Conservation (phyloP, 345 rosid species). For the Litchi chinensis region DNA sequence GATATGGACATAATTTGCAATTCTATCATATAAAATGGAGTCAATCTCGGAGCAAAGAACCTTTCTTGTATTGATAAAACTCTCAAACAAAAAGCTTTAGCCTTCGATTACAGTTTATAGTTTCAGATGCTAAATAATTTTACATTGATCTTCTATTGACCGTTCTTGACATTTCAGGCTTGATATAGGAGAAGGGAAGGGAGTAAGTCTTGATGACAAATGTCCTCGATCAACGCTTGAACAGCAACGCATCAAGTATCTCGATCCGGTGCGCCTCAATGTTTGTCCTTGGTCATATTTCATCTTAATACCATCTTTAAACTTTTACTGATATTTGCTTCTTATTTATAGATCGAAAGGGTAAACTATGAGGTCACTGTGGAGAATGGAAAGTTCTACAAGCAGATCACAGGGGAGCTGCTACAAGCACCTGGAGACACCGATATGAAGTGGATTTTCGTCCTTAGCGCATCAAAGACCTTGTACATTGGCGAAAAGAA, state of each 20-base stretch:
- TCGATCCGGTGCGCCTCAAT: conserved; percentile 67
- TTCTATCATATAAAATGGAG: conserved; percentile 76
- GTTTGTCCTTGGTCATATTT: conserved; percentile 9
- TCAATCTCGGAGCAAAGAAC: conserved; percentile 79
- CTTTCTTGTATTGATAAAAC: conserved; percentile 93
- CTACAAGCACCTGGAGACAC: conserved; percentile 50
- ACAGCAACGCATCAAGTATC: conserved; percentile 89
- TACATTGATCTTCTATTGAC: conserved; percentile 15
- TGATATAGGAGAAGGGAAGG: conserved; percentile 93
- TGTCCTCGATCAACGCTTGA: conserved; percentile 79
- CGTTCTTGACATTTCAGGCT: conserved; percentile 55
- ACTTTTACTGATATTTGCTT: conserved; percentile 19
- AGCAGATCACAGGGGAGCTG: conserved; percentile 52
- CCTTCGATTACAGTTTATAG: neutral
- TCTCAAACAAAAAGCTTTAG: conserved; percentile 10
- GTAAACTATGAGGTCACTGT: conserved; percentile 73
- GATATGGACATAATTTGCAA: conserved; percentile 90
- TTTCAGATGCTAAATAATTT: conserved; percentile 21
- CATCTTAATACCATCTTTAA: neutral
- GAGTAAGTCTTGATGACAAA: conserved; percentile 63
- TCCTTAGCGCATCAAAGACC: conserved; percentile 71
- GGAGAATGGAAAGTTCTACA: conserved; percentile 69
- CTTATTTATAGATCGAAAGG: conserved; percentile 67
- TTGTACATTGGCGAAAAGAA: conserved; percentile 78
- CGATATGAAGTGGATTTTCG: conserved; percentile 89